Evolutionary conservation across 768 basidiomycete species (phyloP).

Genomic region (Agrocybe pediades): DNA sequence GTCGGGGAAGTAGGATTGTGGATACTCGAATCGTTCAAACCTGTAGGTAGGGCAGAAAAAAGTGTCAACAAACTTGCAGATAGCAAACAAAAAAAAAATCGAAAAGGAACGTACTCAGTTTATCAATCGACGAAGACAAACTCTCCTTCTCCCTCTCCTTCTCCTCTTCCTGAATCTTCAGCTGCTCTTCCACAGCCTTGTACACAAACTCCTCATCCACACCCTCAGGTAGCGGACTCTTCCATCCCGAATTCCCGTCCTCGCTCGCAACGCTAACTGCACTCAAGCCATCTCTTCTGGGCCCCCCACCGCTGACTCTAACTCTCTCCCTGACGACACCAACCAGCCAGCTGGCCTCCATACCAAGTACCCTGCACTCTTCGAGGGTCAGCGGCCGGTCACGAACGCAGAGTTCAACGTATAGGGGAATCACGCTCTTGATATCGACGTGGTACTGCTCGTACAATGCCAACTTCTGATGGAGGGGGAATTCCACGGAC

Average conservation of each 20-base stretch:
- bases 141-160: neutral
- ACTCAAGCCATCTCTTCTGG: too few species aligned
- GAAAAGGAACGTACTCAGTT: too few species aligned
- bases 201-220: constrained; percentile 16
- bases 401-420: constrained; percentile 53
- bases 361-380: constrained; percentile 57
- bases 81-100: too few species aligned
- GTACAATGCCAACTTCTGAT: constrained; percentile 49
- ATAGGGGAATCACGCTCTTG: constrained; percentile 54
- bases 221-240: constrained; percentile 23
- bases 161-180: constrained; percentile 11
- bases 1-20: neutral
- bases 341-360: constrained; percentile 51
- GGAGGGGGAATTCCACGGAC: constrained; percentile 41
- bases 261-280: neutral
- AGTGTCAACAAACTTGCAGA: too few species aligned
- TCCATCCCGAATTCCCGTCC: neutral
- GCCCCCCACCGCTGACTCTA: constrained; percentile 25
- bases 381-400: constrained; percentile 50
- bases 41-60: too few species aligned
- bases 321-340: constrained; percentile 52
- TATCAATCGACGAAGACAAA: too few species aligned
- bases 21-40: neutral
- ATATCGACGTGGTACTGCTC: constrained; percentile 49
- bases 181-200: constrained; percentile 9